phyloP scores from a whole-genome alignment of 2,329 filamentous ascomycete genomes.

The Colletotrichum filicis region DNA sequence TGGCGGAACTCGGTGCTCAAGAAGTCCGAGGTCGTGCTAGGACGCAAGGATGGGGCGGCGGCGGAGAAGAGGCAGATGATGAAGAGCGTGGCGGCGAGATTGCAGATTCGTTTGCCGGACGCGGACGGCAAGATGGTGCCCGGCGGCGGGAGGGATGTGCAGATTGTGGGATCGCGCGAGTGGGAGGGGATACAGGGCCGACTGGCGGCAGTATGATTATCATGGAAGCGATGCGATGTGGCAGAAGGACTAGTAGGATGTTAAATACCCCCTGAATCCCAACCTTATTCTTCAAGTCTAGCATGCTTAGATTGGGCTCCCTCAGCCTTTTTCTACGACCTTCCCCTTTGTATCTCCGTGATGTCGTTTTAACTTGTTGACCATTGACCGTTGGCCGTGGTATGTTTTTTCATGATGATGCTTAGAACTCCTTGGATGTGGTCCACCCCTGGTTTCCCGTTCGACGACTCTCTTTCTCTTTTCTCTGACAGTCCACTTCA shows the following conservation, averaged over 20 bases:
- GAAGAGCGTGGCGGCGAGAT: conserved; percentile 54
- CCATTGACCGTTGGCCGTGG: background rate
- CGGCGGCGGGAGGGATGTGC: conserved; percentile 52
- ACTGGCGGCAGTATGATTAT: conserved; percentile 41
- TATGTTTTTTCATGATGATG: background rate
- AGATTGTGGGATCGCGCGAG: conserved; percentile 64
- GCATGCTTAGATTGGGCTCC: background rate
- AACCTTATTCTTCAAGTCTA: background rate
- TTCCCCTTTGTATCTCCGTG: background rate
- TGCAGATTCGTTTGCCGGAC: conserved; percentile 62
- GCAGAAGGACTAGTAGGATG: conserved; percentile 20
- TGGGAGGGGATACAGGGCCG: conserved; percentile 66
- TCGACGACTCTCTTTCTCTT: background rate
- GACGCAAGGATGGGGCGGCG: conserved; percentile 34
- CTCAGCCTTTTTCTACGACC: background rate
- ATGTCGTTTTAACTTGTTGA: background rate
- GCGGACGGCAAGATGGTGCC: conserved; percentile 55
- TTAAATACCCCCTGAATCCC: conserved; percentile 27
- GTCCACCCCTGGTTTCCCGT: background rate
- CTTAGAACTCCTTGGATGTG: conserved; percentile 5
- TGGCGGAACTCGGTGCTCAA: conserved; percentile 67
- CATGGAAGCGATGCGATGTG: conserved; percentile 19
- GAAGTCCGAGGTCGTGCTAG: conserved; percentile 58
- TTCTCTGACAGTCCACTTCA: conserved; percentile 32
- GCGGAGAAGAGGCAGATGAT: conserved; percentile 43